Evolutionary conservation across 352 stramenopile genomes (phyloP), one percentile per base, ranked within the genome.

Genomic region (Globisporangium middletonii): DNA sequence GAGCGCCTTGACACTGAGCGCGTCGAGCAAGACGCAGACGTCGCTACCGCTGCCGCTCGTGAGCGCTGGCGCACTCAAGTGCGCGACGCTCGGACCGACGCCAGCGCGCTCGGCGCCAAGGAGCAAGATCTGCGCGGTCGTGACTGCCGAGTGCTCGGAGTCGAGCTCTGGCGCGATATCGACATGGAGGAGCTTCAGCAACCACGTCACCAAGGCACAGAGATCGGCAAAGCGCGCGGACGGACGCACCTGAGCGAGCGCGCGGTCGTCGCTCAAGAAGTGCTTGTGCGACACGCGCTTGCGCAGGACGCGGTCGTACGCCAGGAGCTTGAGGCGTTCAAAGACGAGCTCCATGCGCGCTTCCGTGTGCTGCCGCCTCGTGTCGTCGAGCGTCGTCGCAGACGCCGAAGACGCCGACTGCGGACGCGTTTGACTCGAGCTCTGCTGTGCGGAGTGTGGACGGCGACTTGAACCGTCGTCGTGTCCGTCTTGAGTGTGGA

Each of bases 291-390:
- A 74, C 42, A 92, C 67, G 27, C 60, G 48, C 27, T 71, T 79
- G 3, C 64, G 64, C 1, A 91, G 65, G 18, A 59, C 54, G 46
- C 69, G 56, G 23, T 86, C 68, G 46, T 75, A 77, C 3, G 51
- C 56, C 23, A 92, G 69, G 1, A 94, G 64, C 50, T 67, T 77
- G 13, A 94, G 62, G 2, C 67, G 75, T n/a, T 92, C 83, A 41
- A 86, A 88, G 49, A 91, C 53, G 11, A 86, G 27, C 48, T 93
- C 83, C 77, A 89, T 92, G 7, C 65, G 63, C 18, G 55, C 56
- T 23, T 82, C 68, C 2, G 69, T 65, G 12, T 75, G 68, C 52
- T 69, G 76, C 8, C 59, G 60, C 41, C 41, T 62, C 48, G 28
- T 28, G 51, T 47, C 41, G 38, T 11, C 57, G 15, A 19, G 13